These are phyloP conservation scores for Nakazawaea siamensis DNA, from an alignment of 805 yeast genomes.

Conservation along the genomic window DNA sequence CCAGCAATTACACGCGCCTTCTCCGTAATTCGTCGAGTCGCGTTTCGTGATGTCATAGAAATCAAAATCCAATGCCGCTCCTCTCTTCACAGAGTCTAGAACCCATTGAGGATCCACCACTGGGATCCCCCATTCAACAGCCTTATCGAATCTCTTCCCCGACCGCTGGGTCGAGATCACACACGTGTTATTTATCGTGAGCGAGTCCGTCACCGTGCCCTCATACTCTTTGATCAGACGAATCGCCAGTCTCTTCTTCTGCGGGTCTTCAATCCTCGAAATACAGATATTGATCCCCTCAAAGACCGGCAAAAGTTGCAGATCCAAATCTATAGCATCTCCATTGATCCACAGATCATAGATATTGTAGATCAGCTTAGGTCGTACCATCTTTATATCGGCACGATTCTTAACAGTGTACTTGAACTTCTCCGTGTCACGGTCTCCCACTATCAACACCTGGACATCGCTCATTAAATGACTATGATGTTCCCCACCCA, in stretches of 20 bases:
- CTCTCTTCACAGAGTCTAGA: slow-evolving; percentile 34
- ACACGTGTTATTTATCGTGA: slow-evolving; percentile 34
- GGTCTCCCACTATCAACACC: slow-evolving; percentile 50
- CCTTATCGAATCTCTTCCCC: slow-evolving; percentile 47
- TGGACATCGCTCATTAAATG: slow-evolving; percentile 57
- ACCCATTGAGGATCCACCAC: slow-evolving; percentile 45
- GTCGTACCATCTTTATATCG: slow-evolving; percentile 49
- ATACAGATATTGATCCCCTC: slow-evolving; percentile 36
- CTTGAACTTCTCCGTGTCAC: slow-evolving; percentile 46
- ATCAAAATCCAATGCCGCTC: slow-evolving; percentile 30
- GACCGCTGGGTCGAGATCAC: slow-evolving; percentile 40
- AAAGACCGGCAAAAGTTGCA: slow-evolving; percentile 32
- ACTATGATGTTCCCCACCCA: slow-evolving; percentile 53
- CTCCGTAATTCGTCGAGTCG: slow-evolving; percentile 16
- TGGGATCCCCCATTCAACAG: slow-evolving; percentile 44
- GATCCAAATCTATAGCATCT: slow-evolving; percentile 23
- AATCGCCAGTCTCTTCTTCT: slow-evolving; percentile 23
- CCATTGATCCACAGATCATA: slow-evolving; percentile 49
- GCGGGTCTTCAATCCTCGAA: slow-evolving; percentile 24
- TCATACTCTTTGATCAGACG: slow-evolving; percentile 33
- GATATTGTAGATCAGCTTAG: slow-evolving; percentile 34
- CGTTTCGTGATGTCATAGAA: slow-evolving; percentile 28
- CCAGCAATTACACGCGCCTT: slow-evolving; percentile 21
- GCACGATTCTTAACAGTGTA: slow-evolving; percentile 41
- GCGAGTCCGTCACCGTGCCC: slow-evolving; percentile 42